These are phyloP conservation scores for Geosmithia morbida DNA, from an alignment of 2,329 filamentous ascomycete species.

Conservation along the genomic window DNA sequence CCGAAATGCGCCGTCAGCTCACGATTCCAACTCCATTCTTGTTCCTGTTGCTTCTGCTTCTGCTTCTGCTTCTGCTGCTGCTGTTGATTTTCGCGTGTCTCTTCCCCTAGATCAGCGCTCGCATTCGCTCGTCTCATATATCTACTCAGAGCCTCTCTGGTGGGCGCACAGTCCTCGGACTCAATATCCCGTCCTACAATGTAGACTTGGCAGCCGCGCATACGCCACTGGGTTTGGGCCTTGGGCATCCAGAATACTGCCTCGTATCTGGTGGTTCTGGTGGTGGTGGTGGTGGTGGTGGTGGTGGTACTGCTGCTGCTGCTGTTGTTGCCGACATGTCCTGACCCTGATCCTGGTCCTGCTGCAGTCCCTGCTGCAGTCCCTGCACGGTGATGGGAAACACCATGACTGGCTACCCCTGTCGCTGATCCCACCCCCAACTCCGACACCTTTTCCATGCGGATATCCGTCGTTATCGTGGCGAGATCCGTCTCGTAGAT, in stretches of 20 bases:
- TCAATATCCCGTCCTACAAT: constrained; percentile 59
- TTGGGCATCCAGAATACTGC: constrained; percentile 69
- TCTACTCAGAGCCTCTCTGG: constrained; percentile 43
- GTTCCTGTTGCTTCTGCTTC: background rate
- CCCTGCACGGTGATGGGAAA: no score
- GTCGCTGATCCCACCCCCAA: no score
- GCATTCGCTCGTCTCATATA: constrained; percentile 55
- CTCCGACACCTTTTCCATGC: constrained; percentile 56
- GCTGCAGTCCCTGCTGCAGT: no score
- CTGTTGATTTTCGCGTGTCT: no score
- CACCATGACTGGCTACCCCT: no score
- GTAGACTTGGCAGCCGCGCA: constrained; percentile 57
- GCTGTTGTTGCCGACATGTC: no score
- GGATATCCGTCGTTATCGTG: constrained; percentile 74
- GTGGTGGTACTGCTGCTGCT: constrained; percentile 51
- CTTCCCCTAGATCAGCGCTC: no score
- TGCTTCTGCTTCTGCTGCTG: no score
- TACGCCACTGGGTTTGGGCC: constrained; percentile 66
- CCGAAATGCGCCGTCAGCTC: constrained; percentile 84
- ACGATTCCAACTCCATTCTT: constrained; percentile 38
- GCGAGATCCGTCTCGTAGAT: constrained; percentile 62
- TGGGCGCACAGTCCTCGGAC: constrained; percentile 22
- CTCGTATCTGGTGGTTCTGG: constrained; percentile 46
- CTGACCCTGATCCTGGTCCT: no score
- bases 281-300: constrained; percentile 18